These are phyloP conservation scores for Lathyrus sativus DNA, from an alignment of 306 rosid genomes.

Conservation along the genomic window DNA sequence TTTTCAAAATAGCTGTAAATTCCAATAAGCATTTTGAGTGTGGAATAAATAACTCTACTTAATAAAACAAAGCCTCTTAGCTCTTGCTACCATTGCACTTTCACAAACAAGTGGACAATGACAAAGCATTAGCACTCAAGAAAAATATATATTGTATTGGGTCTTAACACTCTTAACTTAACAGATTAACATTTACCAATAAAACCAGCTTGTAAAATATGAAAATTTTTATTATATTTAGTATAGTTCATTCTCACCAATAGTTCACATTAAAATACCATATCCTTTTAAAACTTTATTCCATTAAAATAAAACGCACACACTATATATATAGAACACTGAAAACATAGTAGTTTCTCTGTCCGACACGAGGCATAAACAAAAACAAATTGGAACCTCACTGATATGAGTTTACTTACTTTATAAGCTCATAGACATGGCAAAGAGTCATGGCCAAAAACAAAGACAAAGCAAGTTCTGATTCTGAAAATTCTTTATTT, in stretches of 20 bases:
- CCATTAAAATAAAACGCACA: not conserved
- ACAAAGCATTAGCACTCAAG: not conserved
- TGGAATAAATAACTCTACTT: not conserved
- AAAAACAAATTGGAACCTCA: slow-evolving; percentile 25
- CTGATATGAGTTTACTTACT: slow-evolving; percentile 20
- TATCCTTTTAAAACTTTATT: not conserved
- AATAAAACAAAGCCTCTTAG: not conserved
- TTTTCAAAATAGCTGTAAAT: too few species aligned
- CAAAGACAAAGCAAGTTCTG: slow-evolving; percentile 38
- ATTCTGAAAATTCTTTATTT: slow-evolving; percentile 45
- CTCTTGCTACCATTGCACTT: not conserved
- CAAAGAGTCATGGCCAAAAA: slow-evolving; percentile 40
- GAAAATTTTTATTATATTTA: too few species aligned
- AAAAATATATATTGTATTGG: not conserved
- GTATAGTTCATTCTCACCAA: too few species aligned
- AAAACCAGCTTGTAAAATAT: too few species aligned
- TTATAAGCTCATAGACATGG: slow-evolving; percentile 38
- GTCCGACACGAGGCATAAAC: slow-evolving; percentile 41
- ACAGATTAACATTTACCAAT: too few species aligned
- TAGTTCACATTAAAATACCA: not conserved
- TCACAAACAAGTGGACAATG: not conserved
- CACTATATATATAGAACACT: slow-evolving; percentile 38
- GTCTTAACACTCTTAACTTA: too few species aligned
- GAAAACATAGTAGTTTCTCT: slow-evolving; percentile 40
- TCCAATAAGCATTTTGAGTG: not conserved